phyloP scores from a whole-genome alignment of 352 stramenopile species.

The Phytophthora pluvialis region DNA sequence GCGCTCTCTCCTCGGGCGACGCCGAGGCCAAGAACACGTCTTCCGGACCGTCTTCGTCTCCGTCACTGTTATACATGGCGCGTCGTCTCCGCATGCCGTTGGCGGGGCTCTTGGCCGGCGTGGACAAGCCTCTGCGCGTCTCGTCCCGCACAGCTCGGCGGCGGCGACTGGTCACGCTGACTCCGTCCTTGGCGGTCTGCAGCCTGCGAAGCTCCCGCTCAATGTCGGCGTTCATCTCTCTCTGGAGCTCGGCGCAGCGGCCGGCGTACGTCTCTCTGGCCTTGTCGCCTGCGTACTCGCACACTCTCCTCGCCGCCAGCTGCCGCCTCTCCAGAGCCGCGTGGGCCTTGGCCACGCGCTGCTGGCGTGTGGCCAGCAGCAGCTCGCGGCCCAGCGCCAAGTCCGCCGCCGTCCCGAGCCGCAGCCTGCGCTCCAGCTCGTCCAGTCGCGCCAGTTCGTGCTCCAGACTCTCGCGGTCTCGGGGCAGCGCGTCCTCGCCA shows the following conservation, averaged over 20 bases:
- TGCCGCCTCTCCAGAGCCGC: constrained; percentile 39
- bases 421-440: constrained; percentile 37
- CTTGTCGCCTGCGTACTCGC: constrained; percentile 50
- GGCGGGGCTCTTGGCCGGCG: constrained; percentile 21
- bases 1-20: constrained; percentile 37
- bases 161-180: constrained; percentile 70
- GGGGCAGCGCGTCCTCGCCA: constrained; percentile 21
- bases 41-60: constrained; percentile 28
- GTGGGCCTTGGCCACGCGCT: constrained; percentile 35
- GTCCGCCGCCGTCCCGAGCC: constrained; percentile 42
- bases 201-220: constrained; percentile 61
- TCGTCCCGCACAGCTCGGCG: constrained; percentile 41
- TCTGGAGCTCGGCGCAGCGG: constrained; percentile 59
- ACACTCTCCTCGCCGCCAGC: constrained; percentile 36
- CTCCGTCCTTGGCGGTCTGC: constrained; percentile 61
- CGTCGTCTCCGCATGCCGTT: constrained; percentile 28
- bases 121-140: constrained; percentile 15
- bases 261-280: constrained; percentile 43
- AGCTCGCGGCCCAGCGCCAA: constrained; percentile 45
- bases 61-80: constrained; percentile 26
- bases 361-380: constrained; percentile 29
- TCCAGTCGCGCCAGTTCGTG: constrained; percentile 31
- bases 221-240: constrained; percentile 57
- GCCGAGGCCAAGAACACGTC: constrained; percentile 34
- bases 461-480: constrained; percentile 38